phyloP scores from a whole-genome alignment of 2,329 filamentous ascomycete genomes.

The Cytospora piceicola region DNA sequence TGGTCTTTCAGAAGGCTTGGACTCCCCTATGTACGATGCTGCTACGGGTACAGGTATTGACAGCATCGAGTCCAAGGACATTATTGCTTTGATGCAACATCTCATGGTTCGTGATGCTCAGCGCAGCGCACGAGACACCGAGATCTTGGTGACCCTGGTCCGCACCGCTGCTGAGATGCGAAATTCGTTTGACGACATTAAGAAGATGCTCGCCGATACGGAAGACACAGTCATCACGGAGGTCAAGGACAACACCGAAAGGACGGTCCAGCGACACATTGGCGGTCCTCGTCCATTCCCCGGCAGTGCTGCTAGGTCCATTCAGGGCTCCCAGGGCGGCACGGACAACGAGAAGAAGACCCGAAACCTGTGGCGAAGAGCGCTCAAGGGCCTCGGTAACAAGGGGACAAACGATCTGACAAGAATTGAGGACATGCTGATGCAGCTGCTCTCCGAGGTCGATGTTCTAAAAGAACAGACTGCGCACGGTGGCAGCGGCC shows the following conservation, averaged over 20 bases:
- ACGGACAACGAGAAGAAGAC: conserved; percentile 77
- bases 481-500: conserved; percentile 44
- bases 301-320: conserved; percentile 62
- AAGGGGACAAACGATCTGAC: conserved; percentile 87
- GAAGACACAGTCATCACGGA: conserved; percentile 87
- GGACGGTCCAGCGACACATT: conserved; percentile 79
- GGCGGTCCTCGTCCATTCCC: conserved; percentile 87
- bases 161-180: conserved; percentile 96
- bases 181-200: conserved; percentile 93
- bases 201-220: conserved; percentile 86
- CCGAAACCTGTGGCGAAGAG: conserved; percentile 83
- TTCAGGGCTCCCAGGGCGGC: conserved; percentile 60
- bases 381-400: conserved; percentile 85
- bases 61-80: conserved; percentile 92
- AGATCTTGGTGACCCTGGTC: conserved; percentile 93
- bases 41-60: conserved; percentile 87
- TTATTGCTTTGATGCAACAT: conserved; percentile 97
- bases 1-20: conserved; percentile 90
- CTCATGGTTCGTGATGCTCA: conserved; percentile 96
- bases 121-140: conserved; percentile 92
- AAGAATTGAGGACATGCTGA: conserved; percentile 89
- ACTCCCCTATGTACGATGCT: conserved; percentile 86
- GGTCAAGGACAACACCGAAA: conserved; percentile 85
- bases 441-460: conserved; percentile 89
- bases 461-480: conserved; percentile 75